phyloP scores from a whole-genome alignment of 306 rosid species.

The Biancaea sappan region DNA sequence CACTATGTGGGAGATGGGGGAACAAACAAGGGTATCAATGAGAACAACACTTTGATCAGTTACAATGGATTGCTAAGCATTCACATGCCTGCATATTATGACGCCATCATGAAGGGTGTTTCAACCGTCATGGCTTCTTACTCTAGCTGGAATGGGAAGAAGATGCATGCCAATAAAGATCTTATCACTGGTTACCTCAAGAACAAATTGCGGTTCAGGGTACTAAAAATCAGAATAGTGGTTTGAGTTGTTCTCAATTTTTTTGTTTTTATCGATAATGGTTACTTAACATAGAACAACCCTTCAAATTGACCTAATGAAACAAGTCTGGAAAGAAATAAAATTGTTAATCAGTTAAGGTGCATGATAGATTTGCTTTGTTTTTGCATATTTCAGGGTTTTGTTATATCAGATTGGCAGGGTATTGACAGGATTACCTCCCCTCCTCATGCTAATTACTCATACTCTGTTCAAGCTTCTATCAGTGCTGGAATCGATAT shows the following conservation, averaged over 20 bases:
- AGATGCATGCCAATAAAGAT: constrained; percentile 74
- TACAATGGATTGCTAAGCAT: constrained; percentile 63
- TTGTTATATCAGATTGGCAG: constrained; percentile 86
- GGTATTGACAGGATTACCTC: constrained; percentile 85
- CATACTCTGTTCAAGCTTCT: constrained; percentile 73
- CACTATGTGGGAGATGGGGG: constrained; percentile 97
- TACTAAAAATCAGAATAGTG: constrained; percentile 27
- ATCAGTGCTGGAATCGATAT: constrained; percentile 85
- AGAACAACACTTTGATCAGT: constrained; percentile 73
- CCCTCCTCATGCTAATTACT: constrained; percentile 83
- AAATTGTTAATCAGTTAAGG: background rate
- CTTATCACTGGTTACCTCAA: constrained; percentile 73
- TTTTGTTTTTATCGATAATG: too few species aligned
- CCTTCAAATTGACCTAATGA: background rate
- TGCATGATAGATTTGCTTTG: constrained; percentile 1
- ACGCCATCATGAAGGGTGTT: constrained; percentile 71
- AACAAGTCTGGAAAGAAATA: background rate
- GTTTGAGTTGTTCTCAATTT: background rate
- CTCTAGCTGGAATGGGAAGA: constrained; percentile 84
- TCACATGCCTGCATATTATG: constrained; percentile 81
- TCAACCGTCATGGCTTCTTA: constrained; percentile 82
- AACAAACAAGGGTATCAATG: constrained; percentile 81
- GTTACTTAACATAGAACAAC: background rate
- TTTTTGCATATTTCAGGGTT: constrained; percentile 55
- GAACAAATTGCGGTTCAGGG: constrained; percentile 68